Evolutionary conservation across 2,329 filamentous ascomycete species (phyloP), one percentile per base, ranked within the genome.

Genomic region (Beauveria sp.): DNA sequence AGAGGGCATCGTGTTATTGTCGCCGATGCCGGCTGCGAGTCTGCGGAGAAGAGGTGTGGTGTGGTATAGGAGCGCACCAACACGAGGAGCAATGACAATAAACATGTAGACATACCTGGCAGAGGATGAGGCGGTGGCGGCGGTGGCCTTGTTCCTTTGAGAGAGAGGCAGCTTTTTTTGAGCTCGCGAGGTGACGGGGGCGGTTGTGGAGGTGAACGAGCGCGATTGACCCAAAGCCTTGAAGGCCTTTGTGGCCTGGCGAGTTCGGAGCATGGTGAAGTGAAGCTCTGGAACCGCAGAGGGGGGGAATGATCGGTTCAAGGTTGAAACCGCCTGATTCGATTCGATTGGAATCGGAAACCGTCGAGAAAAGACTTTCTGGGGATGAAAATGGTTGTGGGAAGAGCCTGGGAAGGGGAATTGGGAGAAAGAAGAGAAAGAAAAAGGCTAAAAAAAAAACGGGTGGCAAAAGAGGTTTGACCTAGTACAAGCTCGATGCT

Each of bases 91-190:
- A 57, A 22, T 20, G 12, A 24, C 20, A 62, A 26, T 37, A 28
- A 34, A 18, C 20, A 14, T 18, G n/a, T 30, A 34, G 20, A 80
- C 85, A 72, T 78, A 88, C 84, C 80, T 72, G 64, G 80, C 76
- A 63, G 80, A 22, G 10, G 61, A 60, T 5, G 61, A 26, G 16
- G 59, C 72, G 63, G 75, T 75, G 48, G 79, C 75, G 46, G 77
- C 75, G 40, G 81, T 82, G 37, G 79, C 76, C 65, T 83, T 78
- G 69, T 74, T 79, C 70, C 81, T 79, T 60, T 74, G 70, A 47
- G 72, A 74, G 24, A 72, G 66, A 37, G 76, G 72, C 4, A 71
- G 70, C 67, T 77, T 81, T 66, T 74, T 77, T 55, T 69, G 67
- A 14, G 72, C 64, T 53, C 73, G 69, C 50, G 77, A 62, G 50